These are phyloP conservation scores for Cucurbita pepo DNA, from an alignment of 306 rosid genomes.

Conservation along the genomic window DNA sequence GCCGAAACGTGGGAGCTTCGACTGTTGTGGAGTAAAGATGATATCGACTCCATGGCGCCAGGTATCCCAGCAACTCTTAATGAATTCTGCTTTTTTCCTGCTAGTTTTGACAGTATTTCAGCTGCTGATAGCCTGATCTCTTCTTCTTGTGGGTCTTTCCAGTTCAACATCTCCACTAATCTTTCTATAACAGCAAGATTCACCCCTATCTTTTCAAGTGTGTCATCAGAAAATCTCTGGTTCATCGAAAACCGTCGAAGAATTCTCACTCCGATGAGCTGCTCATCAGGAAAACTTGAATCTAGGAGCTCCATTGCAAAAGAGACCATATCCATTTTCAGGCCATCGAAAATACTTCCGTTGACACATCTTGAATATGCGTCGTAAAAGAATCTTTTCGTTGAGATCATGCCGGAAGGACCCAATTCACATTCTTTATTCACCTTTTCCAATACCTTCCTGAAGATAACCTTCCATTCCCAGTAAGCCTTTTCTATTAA, in stretches of 20 bases:
- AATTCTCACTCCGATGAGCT: slow-evolving; percentile 69
- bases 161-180: slow-evolving; percentile 86
- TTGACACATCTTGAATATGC: slow-evolving; percentile 77
- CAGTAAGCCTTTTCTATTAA: slow-evolving; percentile 65
- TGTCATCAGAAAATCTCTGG: slow-evolving; percentile 45
- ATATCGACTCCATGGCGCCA: slow-evolving; percentile 87
- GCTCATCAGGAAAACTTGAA: slow-evolving; percentile 76
- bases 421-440: slow-evolving; percentile 59
- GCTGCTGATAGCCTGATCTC: slow-evolving; percentile 73
- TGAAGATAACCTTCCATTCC: slow-evolving; percentile 60
- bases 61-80: slow-evolving; percentile 73
- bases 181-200: slow-evolving; percentile 53
- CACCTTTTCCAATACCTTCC: slow-evolving; percentile 57
- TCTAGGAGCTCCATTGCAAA: slow-evolving; percentile 67
- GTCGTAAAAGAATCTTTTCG: slow-evolving; percentile 75
- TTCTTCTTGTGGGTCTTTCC: slow-evolving; percentile 72
- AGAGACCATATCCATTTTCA: slow-evolving; percentile 88
- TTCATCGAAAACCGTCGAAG: slow-evolving; percentile 46
- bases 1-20: slow-evolving; percentile 42
- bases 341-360: slow-evolving; percentile 84
- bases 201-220: slow-evolving; percentile 77
- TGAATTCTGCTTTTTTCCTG: slow-evolving; percentile 80
- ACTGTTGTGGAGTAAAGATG: slow-evolving; percentile 57
- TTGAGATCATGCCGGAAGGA: slow-evolving; percentile 44
- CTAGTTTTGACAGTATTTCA: slow-evolving; percentile 54